Evolutionary conservation across 345 rosid genomes (phyloP).

Genomic region (Salix dunnii): DNA sequence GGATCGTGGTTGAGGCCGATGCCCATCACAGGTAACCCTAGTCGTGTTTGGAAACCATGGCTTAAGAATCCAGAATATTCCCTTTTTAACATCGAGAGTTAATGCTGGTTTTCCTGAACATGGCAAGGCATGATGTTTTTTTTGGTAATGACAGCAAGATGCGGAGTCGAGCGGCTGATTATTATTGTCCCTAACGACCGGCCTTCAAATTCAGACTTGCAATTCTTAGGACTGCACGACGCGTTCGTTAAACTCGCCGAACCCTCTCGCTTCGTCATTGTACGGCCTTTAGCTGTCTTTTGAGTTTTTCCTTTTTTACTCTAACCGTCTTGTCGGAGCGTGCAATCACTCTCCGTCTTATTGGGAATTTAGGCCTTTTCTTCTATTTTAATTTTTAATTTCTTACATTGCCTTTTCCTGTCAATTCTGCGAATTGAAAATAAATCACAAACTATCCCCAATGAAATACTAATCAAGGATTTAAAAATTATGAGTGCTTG

Average conservation of each 20-base stretch:
- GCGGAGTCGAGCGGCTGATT: background rate
- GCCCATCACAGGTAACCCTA: too few relatives aligned
- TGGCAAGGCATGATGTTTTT: background rate
- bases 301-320: background rate
- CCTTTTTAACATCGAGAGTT: background rate
- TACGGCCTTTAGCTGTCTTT: slow-evolving; percentile 14
- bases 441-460: background rate
- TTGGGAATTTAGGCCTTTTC: background rate
- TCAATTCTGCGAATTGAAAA: background rate
- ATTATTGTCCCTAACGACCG: slow-evolving; percentile 12
- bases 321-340: background rate
- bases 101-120: background rate
- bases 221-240: slow-evolving; percentile 17
- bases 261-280: background rate
- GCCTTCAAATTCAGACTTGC: slow-evolving; percentile 11
- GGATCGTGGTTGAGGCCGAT: background rate
- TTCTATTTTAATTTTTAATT: background rate
- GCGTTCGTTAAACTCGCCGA: slow-evolving; percentile 24
- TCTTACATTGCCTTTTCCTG: background rate
- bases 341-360: background rate
- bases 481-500: background rate
- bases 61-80: background rate
- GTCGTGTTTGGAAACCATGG: too few relatives aligned
- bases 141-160: background rate
- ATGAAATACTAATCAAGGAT: background rate